Evolutionary conservation across 768 basidiomycete genomes (phyloP), one percentile per base, ranked within the genome.

Genomic region (Hortiboletus flavorubellus): DNA sequence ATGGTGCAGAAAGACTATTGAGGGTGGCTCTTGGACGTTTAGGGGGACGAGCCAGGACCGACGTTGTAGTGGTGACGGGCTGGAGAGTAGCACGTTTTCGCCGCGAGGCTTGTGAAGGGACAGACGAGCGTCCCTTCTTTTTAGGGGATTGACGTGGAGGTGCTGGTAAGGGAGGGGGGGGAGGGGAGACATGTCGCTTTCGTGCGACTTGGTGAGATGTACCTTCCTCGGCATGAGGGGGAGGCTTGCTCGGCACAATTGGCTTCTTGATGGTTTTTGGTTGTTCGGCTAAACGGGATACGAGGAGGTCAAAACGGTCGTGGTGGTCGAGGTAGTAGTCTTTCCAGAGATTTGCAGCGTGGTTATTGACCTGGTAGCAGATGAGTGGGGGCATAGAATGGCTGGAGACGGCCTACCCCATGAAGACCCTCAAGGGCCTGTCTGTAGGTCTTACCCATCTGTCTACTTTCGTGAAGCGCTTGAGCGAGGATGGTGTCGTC

Each of bases 261-360:
- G 70, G 71, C 30, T 71, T 73, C 46, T 73, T 69, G 47, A 67
- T 61, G 8, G 67, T 65, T 53, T 59, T 72, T 31, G 66, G 64
- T 53, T 64, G 64, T 14, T 61, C 64, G 5, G 42, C 34, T 30
- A 65, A 51, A 56, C 59, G 63, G 49, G 65, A 64, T 47, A 71
- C 60, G 31, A 64, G 66, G 49, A 68, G 21, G 71, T 89, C 83
- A 35, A 90, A 72, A 40, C 82, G 80, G 49, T 78, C 75, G 54
- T 80, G 83, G 62, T 89, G 78, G 53, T 89, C 86, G 15, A 91
- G 76, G 60, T 86, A 91, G 64, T 89, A 89, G 61, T 91, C 89
- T 64, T 89, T 90, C 88, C 88, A 91, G 23, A 86, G 70, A 65
- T 77, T 83, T 37, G 86, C 79, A 11, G 73, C 67, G 38, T 80